Base-by-base conservation (phyloP, 148 eudicot species). In the Nepenthes gracilis region DNA sequence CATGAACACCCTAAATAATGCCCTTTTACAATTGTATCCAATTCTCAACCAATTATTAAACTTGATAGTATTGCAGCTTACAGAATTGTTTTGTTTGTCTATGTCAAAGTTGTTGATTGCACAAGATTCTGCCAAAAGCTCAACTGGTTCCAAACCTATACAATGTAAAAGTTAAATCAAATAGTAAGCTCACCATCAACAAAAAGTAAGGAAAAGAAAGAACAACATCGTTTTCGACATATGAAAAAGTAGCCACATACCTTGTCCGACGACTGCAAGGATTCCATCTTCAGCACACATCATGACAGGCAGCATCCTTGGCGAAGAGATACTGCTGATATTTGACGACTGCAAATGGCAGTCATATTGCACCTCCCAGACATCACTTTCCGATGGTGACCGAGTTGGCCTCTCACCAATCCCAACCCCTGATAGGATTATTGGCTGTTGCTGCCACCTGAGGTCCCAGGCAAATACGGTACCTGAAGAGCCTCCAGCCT, bases 401-500 rank as follows among this genome's bases (percentile, higher is more conserved):
- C 70, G 70, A 13, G 78, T 58, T 36, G 66, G 43, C 58, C 75
- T 62, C 66, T 76, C 88, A 14, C 74, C 74, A 12, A 45, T 59
- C 33, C 77, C 88, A 33, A 66, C 69, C 47, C 96, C 94, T 35
- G 98, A 88, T 61, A 92, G 90, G 60, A 85, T 49, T 65, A 88
- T 75, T n/a, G 98, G 94, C 71, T 85, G 82, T 48, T 83, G 79
- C 35, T 83, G 96, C 88, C 88, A 82, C 66, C 96, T 85, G 43
- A 79, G 76, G 70, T 92, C 98, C 97, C 98, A 92, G 48, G 88
- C 88, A 83, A 83, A 92, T 48, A 92, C 80, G 62, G 88, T 81
- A 68, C 96, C 96, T 49, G 85, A 74, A 54, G 98, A 92, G 55
- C 98, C 94, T 78, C 96, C 98, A 68, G 96, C 96, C 98, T 92